Base-by-base conservation (phyloP, 495 filamentous ascomycete species). In the Cercophora samala region DNA sequence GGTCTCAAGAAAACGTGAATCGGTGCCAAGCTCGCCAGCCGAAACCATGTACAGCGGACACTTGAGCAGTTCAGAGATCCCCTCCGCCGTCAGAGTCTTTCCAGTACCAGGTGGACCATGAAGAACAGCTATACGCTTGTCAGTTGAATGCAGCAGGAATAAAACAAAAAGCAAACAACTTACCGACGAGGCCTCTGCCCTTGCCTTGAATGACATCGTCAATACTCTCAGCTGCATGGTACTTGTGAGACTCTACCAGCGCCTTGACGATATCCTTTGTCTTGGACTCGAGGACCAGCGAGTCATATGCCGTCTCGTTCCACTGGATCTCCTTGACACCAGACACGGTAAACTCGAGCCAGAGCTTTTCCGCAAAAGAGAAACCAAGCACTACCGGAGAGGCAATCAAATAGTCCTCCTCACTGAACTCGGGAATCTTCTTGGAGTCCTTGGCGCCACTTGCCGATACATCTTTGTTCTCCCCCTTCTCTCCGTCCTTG, bases 361-460 rank as follows among this genome's bases (percentile, higher is more conserved):
- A 97, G 1, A 92, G 79, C 80, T 96, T 97, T 76, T 96, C 92
- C 23, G 84, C 86, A 75, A 97, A 97, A 11, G 91, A 87, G 71
- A 96, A 97, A n/a, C 93, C 93, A n/a, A 95, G 83, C 0, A 95
- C 90, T 4, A 96, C 90, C 0, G 93, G 92, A n/a, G 89, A 92
- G n/a, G 92, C 88, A 52, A 95, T 90, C 17, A 96, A 84, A 24
- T 95, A 88, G 73, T 97, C 91, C 68, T 94, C 91, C 61, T 95
- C 92, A 1, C 84, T 91, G 76, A 96, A 95, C 25, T 86, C 84
- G 18, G 80, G 81, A 4, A 75, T 68, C 8, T 69, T 73, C 64
- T 76, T 78, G 65, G 78, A 76, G 26, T 77, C 75, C 5, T 76
- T 74, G 55, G 66, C 69, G 37, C 60, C 77, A 19, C 78, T 72